Evolutionary conservation across 1,284 basidiomycete species (phyloP).

Genomic region (Cyathus olla): DNA sequence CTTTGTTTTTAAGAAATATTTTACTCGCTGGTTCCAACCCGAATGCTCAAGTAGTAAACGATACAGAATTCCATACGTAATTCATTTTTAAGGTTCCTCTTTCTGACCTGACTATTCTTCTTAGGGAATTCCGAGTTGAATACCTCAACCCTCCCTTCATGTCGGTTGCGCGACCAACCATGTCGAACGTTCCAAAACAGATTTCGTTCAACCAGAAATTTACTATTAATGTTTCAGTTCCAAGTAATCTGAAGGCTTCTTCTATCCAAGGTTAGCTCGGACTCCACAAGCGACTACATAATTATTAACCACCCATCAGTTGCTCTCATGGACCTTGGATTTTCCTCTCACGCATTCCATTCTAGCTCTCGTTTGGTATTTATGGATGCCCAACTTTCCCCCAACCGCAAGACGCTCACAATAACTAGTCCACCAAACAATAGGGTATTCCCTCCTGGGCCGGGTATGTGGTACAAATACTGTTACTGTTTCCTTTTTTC

Average conservation of each 20-base stretch:
- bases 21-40: conserved; percentile 64
- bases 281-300: background rate
- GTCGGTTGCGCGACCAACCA: conserved; percentile 46
- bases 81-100: too few relatives aligned
- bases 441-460: conserved; percentile 63
- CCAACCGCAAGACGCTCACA: conserved; percentile 47
- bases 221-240: conserved; percentile 48
- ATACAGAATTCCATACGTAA: conserved; percentile 35
- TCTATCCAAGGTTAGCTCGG: conserved; percentile 45
- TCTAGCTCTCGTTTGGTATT: conserved; percentile 58
- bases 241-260: conserved; percentile 31
- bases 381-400: conserved; percentile 49
- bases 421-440: conserved; percentile 56
- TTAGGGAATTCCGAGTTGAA: conserved; percentile 60
- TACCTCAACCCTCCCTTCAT: conserved; percentile 60
- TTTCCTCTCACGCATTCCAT: conserved; percentile 59
- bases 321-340: conserved; percentile 60
- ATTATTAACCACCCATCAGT: conserved; percentile 24
- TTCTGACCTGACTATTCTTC: conserved; percentile 3
- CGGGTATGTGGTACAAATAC: conserved; percentile 36
- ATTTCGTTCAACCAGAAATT: conserved; percentile 52
- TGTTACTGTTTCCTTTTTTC: background rate
- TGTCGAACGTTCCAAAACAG: conserved; percentile 46
- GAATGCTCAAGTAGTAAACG: conserved; percentile 46
- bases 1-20: conserved; percentile 42